Percentiles rank a stretch among this genome's conserved stretches.
These are phyloP conservation scores for Talaromyces nanjingensis DNA, from an alignment of 495 filamentous ascomycete species.

Conservation along the genomic window DNA sequence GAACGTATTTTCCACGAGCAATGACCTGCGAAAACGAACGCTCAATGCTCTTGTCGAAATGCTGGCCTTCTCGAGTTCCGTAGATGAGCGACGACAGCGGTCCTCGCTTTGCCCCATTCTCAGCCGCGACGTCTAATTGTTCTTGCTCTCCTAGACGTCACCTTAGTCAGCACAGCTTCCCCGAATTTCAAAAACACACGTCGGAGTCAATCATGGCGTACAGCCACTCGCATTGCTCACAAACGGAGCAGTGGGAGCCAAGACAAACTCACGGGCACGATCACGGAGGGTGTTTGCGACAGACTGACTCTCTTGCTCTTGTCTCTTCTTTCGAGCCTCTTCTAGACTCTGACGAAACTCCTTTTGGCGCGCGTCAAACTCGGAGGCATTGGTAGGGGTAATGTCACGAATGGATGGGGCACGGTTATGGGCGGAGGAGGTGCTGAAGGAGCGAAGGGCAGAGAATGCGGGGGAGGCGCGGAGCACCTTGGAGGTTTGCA, in stretches of 20 bases:
- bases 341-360: slow-evolving; percentile 79
- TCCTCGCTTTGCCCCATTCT: slow-evolving; percentile 36
- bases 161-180: too few species aligned
- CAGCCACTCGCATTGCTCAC: slow-evolving; percentile 45
- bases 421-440: slow-evolving; percentile 45
- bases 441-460: slow-evolving; percentile 54
- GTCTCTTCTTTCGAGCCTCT: slow-evolving; percentile 62
- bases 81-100: slow-evolving; percentile 72
- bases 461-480: slow-evolving; percentile 38
- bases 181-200: not conserved
- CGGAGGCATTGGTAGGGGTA: slow-evolving; percentile 56
- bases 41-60: slow-evolving; percentile 91
- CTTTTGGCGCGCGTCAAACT: slow-evolving; percentile 75
- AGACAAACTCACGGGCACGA: slow-evolving; percentile 35
- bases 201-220: slow-evolving; percentile 23
- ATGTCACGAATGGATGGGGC: slow-evolving; percentile 83
- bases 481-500: slow-evolving; percentile 44
- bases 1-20: slow-evolving; percentile 95
- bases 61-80: slow-evolving; percentile 86
- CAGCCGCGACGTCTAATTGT: slow-evolving; percentile 41
- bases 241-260: slow-evolving; percentile 46
- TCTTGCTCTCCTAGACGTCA: slow-evolving; percentile 45
- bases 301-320: slow-evolving; percentile 80
- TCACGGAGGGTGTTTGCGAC: slow-evolving; percentile 33
- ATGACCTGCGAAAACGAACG: slow-evolving; percentile 89